A percentile compares a stretch with the other conserved stretches of the same genome.
Evolutionary conservation across 306 rosid genomes (phyloP).

Genomic region (Trifolium fragiferum): DNA sequence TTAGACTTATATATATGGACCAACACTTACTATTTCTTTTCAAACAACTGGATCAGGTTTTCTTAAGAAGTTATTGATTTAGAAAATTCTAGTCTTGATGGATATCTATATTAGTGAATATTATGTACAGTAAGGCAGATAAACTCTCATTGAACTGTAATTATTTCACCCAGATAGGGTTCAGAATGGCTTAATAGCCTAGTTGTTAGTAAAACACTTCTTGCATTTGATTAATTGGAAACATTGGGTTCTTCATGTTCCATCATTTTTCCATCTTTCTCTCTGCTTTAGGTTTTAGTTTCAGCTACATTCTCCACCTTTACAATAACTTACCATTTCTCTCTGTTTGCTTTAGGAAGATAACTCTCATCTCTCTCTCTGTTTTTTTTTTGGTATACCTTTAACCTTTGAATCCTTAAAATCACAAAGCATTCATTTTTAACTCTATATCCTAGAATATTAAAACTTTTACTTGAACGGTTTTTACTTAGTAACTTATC

Average conservation of each 20-base stretch:
- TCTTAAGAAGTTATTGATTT: no score
- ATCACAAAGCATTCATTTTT: constrained; percentile 17
- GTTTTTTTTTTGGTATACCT: not conserved
- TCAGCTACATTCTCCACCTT: constrained; percentile 19
- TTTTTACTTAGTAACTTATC: constrained; percentile 11
- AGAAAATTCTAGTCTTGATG: constrained; percentile 2
- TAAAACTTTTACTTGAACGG: constrained; percentile 10
- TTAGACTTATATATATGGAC: not conserved
- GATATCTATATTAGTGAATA: constrained; percentile 24
- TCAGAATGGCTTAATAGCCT: constrained; percentile 5
- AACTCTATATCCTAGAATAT: constrained; percentile 14
- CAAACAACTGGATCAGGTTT: no score
- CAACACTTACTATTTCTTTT: no score
- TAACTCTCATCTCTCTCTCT: no score
- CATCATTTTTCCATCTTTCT: not conserved
- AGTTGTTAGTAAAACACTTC: constrained; percentile 21
- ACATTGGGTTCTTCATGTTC: constrained; percentile 19
- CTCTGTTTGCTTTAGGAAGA: no score
- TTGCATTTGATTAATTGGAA: constrained; percentile 21
- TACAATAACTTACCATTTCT: constrained; percentile 12
- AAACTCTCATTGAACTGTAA: not conserved
- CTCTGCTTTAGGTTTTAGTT: constrained; percentile 14
- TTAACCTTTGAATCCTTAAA: constrained; percentile 6
- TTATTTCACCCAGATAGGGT: not conserved
- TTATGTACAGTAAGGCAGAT: not conserved